Percentiles rank a stretch among this genome's conserved stretches.
phyloP scores from a whole-genome alignment of 2,329 filamentous ascomycete species.

The Apiospora hydei region DNA sequence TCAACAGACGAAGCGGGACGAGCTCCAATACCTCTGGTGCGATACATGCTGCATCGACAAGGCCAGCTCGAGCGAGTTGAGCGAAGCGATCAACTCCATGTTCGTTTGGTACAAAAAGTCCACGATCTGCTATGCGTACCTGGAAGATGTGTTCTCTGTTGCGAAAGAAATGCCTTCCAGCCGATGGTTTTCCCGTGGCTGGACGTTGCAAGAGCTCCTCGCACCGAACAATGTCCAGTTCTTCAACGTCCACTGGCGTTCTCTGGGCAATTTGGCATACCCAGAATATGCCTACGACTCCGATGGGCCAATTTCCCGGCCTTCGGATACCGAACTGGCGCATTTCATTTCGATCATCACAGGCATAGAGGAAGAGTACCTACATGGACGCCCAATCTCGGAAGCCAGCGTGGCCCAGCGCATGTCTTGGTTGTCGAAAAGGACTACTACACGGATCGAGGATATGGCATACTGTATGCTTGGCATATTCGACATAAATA shows the following conservation, averaged over 20 bases:
- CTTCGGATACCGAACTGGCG: conserved; percentile 10
- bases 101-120: neutral
- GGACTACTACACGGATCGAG: neutral
- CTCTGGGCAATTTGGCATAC: neutral
- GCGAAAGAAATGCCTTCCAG: neutral
- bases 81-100: neutral
- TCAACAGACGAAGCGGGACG: neutral
- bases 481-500: conserved; percentile 12
- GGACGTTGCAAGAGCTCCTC: conserved; percentile 20
- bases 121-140: neutral
- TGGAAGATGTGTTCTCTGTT: neutral
- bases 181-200: conserved; percentile 18
- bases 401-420: conserved; percentile 27
- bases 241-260: neutral
- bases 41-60: conserved; percentile 18
- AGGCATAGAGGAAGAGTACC: conserved; percentile 30
- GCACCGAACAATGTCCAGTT: neutral
- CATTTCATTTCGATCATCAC: neutral
- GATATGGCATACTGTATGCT: conserved; percentile 18
- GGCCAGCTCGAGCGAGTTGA: neutral
- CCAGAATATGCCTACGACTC: neutral
- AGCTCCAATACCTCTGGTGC: neutral
- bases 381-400: conserved; percentile 31
- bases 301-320: conserved; percentile 21
- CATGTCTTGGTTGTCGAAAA: neutral